These are phyloP conservation scores for Candida parachauliodes DNA, from an alignment of 805 yeast genomes.

Conservation along the genomic window DNA sequence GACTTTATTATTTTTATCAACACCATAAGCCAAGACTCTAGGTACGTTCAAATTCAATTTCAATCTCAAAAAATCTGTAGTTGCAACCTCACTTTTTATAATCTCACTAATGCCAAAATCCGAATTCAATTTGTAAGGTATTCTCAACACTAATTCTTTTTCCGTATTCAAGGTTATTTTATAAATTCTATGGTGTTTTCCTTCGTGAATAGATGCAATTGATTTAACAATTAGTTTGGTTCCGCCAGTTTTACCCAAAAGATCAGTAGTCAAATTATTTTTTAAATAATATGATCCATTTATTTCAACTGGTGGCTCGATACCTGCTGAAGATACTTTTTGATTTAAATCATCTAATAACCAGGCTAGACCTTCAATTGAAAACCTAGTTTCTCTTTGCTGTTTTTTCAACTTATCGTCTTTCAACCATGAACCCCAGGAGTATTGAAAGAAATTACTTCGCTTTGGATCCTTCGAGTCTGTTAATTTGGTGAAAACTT, in stretches of 20 bases:
- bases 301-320: not conserved
- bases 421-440: constrained; percentile 94
- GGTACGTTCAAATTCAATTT: constrained; percentile 73
- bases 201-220: constrained; percentile 85
- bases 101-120: constrained; percentile 62
- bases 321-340: not conserved
- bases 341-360: constrained; percentile 35
- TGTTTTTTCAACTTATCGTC: constrained; percentile 73
- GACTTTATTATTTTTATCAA: constrained; percentile 56
- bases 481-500: constrained; percentile 50
- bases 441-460: constrained; percentile 73
- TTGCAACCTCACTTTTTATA: constrained; percentile 88
- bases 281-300: constrained; percentile 42
- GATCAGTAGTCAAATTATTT: constrained; percentile 42
- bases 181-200: constrained; percentile 88
- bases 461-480: constrained; percentile 67
- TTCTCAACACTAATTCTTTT: constrained; percentile 67
- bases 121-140: constrained; percentile 78
- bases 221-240: constrained; percentile 54
- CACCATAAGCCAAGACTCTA: constrained; percentile 64
- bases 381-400: constrained; percentile 75
- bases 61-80: constrained; percentile 72
- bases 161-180: constrained; percentile 61
- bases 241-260: constrained; percentile 46
- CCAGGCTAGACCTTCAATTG: constrained; percentile 69